These are phyloP conservation scores for Zizania palustris DNA, from an alignment of 202 grass and related monocot species.

Conservation along the genomic window DNA sequence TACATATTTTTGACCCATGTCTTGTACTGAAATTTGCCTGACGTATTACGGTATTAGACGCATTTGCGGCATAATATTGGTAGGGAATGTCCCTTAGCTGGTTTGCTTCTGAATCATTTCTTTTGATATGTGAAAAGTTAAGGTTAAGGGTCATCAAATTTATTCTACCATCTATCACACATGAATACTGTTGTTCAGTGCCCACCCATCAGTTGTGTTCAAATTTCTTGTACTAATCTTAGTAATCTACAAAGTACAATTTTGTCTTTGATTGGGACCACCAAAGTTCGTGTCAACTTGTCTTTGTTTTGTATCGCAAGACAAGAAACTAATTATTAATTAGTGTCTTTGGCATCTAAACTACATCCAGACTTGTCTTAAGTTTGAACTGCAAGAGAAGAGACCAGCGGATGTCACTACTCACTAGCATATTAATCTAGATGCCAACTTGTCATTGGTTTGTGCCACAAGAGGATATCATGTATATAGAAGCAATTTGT, in stretches of 20 bases:
- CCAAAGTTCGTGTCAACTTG: neutral
- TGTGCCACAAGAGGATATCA: too few species aligned
- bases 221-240: neutral
- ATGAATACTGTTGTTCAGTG: neutral
- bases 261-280: neutral
- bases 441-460: too few species aligned
- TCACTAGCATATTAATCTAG: too few species aligned
- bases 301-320: neutral
- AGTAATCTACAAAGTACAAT: neutral
- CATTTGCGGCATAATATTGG: slow-evolving; percentile 2
- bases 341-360: neutral
- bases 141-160: neutral
- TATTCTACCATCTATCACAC: neutral
- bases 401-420: too few species aligned
- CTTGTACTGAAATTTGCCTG: slow-evolving; percentile 20
- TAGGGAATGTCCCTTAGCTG: neutral
- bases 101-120: neutral
- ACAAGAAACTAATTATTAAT: neutral
- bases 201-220: neutral
- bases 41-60: neutral
- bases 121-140: neutral
- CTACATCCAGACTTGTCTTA: neutral
- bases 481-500: too few species aligned
- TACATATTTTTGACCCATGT: slow-evolving; percentile 2
- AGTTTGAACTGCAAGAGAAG: too few species aligned